Evolutionary conservation across 495 filamentous ascomycete genomes (phyloP).

Genomic region (Talaromyces liani): DNA sequence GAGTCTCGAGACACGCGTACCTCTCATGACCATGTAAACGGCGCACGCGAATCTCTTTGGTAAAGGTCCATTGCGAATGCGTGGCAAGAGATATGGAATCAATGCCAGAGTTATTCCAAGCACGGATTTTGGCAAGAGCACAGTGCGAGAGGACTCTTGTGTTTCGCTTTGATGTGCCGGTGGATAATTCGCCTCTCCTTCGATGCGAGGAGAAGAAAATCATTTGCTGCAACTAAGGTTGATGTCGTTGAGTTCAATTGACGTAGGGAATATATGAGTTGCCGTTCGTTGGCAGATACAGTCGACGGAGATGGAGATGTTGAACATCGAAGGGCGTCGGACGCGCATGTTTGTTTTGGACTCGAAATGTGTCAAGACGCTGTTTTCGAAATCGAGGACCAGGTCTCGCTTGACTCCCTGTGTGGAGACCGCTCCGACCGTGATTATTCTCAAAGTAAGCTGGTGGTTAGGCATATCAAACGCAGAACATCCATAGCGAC

Average conservation of each 20-base stretch:
- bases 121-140: not conserved
- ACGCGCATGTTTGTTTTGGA: not conserved
- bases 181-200: no score
- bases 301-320: not conserved
- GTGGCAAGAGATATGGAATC: not conserved
- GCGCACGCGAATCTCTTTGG: not conserved
- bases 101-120: not conserved
- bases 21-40: not conserved
- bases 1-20: not conserved
- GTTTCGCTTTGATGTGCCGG: no score
- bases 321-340: not conserved
- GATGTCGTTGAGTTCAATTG: not conserved
- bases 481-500: no score
- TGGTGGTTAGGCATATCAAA: no score
- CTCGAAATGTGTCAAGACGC: not conserved
- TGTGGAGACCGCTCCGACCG: not conserved
- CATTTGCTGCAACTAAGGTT: no score
- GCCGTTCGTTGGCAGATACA: not conserved
- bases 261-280: not conserved
- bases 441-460: not conserved
- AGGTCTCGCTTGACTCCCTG: not conserved
- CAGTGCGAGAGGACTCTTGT: no score
- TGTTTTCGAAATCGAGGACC: not conserved
- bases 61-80: not conserved
- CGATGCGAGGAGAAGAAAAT: no score